These are phyloP conservation scores for Cryomyces antarcticus DNA, from an alignment of 495 filamentous ascomycete species.

Conservation along the genomic window DNA sequence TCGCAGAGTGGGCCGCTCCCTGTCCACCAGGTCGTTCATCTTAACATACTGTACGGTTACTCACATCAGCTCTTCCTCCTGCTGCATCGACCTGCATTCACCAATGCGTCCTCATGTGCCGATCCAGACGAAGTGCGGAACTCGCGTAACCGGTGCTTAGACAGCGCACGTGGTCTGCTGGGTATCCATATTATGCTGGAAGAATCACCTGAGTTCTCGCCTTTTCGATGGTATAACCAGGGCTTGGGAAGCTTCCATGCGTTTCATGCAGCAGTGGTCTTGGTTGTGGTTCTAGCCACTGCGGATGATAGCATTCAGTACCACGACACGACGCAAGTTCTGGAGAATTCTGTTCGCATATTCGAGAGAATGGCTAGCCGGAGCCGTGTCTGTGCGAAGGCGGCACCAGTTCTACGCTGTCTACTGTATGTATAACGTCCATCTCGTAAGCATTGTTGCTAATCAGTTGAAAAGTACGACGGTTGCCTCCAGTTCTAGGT, in stretches of 20 bases:
- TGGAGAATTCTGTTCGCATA: neutral
- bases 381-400: neutral
- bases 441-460: neutral
- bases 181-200: slow-evolving; percentile 21
- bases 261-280: neutral
- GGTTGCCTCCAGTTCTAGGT: neutral
- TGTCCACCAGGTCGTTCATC: slow-evolving; percentile 23
- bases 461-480: neutral
- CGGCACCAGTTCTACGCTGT: neutral
- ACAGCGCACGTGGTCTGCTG: slow-evolving; percentile 23
- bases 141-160: slow-evolving; percentile 23
- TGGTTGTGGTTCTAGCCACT: neutral
- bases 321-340: neutral
- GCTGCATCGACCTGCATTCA: slow-evolving; percentile 25
- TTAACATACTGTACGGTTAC: slow-evolving; percentile 26
- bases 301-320: neutral
- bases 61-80: slow-evolving; percentile 28
- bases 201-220: slow-evolving; percentile 18
- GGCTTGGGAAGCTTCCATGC: neutral
- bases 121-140: slow-evolving; percentile 20
- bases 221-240: slow-evolving; percentile 26
- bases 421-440: neutral
- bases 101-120: slow-evolving; percentile 19
- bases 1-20: slow-evolving; percentile 13
- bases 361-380: neutral